Conservation (phyloP, 257 asterid genomes). For the Thymus mandschuricus region DNA sequence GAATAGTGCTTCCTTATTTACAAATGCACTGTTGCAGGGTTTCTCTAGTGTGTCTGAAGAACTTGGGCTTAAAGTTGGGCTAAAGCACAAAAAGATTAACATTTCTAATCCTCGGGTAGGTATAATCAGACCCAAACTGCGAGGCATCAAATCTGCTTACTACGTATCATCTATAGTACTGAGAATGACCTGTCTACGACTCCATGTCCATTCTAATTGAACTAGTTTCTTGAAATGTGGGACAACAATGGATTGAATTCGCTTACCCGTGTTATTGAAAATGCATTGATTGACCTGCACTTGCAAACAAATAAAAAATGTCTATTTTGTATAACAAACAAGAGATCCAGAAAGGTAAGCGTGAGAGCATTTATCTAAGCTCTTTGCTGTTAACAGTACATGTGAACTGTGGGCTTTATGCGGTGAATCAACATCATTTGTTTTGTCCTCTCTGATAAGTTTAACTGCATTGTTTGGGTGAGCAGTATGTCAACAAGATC, state of each 20-base stretch:
- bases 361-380: not conserved
- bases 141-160: conserved; percentile 4
- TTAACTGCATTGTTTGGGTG: not conserved
- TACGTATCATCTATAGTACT: not conserved
- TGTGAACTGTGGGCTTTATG: conserved; percentile 7
- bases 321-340: not conserved
- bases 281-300: conserved; percentile 17
- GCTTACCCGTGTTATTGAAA: conserved; percentile 4
- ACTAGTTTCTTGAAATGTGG: not conserved
- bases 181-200: not conserved
- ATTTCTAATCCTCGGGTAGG: conserved; percentile 95
- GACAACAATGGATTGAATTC: not conserved
- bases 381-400: not conserved
- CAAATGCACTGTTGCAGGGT: conserved; percentile 58
- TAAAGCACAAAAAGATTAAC: conserved; percentile 98
- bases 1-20: conserved; percentile 28
- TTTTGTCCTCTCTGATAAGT: conserved; percentile 16
- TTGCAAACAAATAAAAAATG: conserved; percentile 1
- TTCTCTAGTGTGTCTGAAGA: conserved; percentile 79
- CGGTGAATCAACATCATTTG: conserved; percentile 1
- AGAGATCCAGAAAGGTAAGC: conserved; percentile 1
- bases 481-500: not conserved
- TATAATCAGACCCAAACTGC: conserved; percentile 24
- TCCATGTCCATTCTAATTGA: conserved; percentile 8
- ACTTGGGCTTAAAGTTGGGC: conserved; percentile 75